Evolutionary conservation across 345 rosid species (phyloP).

Genomic region (Clarkia xantiana): DNA sequence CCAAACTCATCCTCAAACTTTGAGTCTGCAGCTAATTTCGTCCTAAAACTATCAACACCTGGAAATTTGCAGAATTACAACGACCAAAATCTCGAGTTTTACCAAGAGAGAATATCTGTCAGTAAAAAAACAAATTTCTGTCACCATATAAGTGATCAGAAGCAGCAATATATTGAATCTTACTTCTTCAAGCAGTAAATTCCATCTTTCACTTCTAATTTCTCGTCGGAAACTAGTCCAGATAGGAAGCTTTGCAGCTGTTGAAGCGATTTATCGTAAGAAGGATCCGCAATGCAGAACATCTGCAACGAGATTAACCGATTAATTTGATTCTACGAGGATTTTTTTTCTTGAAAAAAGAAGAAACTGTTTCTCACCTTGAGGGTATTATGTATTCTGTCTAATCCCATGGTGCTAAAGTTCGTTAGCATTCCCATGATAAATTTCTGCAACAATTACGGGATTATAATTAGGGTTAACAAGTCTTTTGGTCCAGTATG

Average conservation of each 20-base stretch:
- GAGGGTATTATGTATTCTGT: slow-evolving; percentile 80
- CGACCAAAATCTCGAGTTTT: no score
- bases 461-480: slow-evolving; percentile 26
- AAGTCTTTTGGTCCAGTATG: slow-evolving; percentile 72
- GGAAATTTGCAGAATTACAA: no score
- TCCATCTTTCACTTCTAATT: slow-evolving; percentile 67
- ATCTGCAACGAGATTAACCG: slow-evolving; percentile 32
- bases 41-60: no score
- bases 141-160: no score
- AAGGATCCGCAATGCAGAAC: slow-evolving; percentile 87
- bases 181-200: slow-evolving; percentile 74
- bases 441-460: slow-evolving; percentile 47
- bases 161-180: slow-evolving; percentile 2
- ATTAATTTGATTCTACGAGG: slow-evolving; percentile 8
- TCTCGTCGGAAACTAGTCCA: slow-evolving; percentile 77
- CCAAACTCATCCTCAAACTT: no score
- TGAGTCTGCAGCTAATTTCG: no score
- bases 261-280: slow-evolving; percentile 82
- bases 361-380: slow-evolving; percentile 39
- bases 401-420: slow-evolving; percentile 79
- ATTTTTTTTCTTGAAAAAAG: slow-evolving; percentile 60
- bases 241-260: slow-evolving; percentile 86
- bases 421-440: slow-evolving; percentile 95
- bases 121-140: no score
- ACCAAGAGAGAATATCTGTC: no score